Conservation (phyloP, 805 yeast genomes). For the Kuraishia ogatae region DNA sequence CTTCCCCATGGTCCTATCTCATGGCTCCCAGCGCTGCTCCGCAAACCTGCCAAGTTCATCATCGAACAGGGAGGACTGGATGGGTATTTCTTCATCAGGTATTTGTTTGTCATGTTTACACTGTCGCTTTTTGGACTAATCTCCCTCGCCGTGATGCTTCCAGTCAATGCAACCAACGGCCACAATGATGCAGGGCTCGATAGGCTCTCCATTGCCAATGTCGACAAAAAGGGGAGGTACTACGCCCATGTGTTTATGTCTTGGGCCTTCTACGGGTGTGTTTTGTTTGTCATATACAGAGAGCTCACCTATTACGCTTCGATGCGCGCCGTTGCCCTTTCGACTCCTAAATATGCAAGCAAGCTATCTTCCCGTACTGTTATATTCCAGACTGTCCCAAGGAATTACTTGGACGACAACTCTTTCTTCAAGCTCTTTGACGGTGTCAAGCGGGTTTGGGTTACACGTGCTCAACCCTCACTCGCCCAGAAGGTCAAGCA, state of each 20-base stretch:
- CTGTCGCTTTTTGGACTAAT: conserved; percentile 49
- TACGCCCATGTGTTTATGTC: conserved; percentile 81
- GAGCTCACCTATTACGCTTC: conserved; percentile 76
- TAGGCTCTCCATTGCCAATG: conserved; percentile 70
- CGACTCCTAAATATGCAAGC: conserved; percentile 75
- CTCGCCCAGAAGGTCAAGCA: conserved; percentile 47
- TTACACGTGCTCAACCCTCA: conserved; percentile 53
- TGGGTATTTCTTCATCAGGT: conserved; percentile 85
- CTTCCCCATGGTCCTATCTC: conserved; percentile 57
- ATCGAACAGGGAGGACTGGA: conserved; percentile 89
- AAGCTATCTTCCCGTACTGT: conserved; percentile 74
- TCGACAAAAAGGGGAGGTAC: conserved; percentile 49
- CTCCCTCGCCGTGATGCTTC: conserved; percentile 64
- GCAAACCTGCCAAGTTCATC: conserved; percentile 64
- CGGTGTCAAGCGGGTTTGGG: conserved; percentile 78
- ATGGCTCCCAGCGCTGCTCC: conserved; percentile 61
- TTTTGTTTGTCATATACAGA: conserved; percentile 69
- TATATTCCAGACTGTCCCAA: conserved; percentile 77
- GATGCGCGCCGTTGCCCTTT: conserved; percentile 64
- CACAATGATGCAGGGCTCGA: conserved; percentile 60
- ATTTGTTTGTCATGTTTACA: conserved; percentile 46
- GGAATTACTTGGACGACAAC: conserved; percentile 58
- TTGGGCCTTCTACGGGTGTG: conserved; percentile 67
- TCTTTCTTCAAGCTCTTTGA: conserved; percentile 69
- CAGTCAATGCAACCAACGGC: conserved; percentile 72